A percentile compares a stretch with the other conserved stretches of the same genome.
Conservation (phyloP, 2,329 filamentous ascomycete genomes). For the Seiridium unicorne region DNA sequence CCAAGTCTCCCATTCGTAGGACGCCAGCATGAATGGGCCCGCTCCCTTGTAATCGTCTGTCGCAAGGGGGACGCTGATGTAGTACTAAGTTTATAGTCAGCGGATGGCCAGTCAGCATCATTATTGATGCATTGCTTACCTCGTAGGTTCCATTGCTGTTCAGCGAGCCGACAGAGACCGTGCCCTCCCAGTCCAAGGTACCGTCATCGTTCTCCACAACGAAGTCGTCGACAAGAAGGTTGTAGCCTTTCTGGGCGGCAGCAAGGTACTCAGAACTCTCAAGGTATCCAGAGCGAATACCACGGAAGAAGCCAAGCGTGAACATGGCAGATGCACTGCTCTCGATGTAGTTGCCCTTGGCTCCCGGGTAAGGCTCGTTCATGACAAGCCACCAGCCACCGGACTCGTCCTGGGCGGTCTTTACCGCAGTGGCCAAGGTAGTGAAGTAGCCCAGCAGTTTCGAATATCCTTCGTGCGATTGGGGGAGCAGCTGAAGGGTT, state of each 20-base stretch:
- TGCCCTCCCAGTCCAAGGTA: conserved; percentile 48
- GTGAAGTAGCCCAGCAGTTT: conserved; percentile 38
- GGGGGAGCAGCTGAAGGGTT: conserved; percentile 40
- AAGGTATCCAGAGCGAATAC: conserved; percentile 35
- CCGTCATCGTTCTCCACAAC: conserved; percentile 44
- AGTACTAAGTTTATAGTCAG: conserved; percentile 31
- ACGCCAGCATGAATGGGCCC: conserved; percentile 37
- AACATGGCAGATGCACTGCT: conserved; percentile 60
- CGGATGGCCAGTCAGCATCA: background rate
- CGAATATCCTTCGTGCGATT: conserved; percentile 31
- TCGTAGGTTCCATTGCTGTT: conserved; percentile 45
- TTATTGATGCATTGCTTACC: conserved; percentile 28
- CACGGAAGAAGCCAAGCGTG: conserved; percentile 49
- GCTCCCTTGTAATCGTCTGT: conserved; percentile 36
- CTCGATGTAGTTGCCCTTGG: conserved; percentile 58
- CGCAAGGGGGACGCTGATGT: conserved; percentile 35
- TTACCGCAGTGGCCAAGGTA: conserved; percentile 39
- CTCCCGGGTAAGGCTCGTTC: conserved; percentile 43
- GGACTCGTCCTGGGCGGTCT: conserved; percentile 36
- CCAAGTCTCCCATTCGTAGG: conserved; percentile 29
- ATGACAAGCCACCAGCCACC: conserved; percentile 61
- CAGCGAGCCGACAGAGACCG: conserved; percentile 49
- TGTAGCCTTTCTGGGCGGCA: conserved; percentile 40
- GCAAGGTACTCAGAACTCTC: conserved; percentile 28
- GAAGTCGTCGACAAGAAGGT: conserved; percentile 41